Base-by-base conservation (phyloP, 148 eudicot species). In the Cornus florida region DNA sequence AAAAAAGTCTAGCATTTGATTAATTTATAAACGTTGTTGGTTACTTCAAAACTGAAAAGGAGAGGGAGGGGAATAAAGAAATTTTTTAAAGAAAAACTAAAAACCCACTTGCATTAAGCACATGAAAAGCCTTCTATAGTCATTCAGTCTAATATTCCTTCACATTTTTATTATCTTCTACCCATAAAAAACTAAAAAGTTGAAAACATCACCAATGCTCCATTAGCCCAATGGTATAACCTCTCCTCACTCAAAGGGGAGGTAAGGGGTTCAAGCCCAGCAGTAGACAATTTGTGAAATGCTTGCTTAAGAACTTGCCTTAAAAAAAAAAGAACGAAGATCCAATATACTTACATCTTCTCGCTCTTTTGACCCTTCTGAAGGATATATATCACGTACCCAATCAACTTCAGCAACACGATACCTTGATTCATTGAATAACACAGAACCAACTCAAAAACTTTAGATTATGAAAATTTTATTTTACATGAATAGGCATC, bases 401-500 rank as follows among this genome's bases (percentile, higher is more conserved):
- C 97, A 93, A 66, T 93, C 92, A 79, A 88, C 92, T 83, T 93
- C 97, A 70, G 92, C 97, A 68, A 93, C 89, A 14, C 94, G 88
- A 50, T 85, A 85, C 76, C 88, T 85, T 43, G 71, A 82, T 19
- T 69, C 24, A 32, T 43, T 33, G 62, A 46, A 68, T 16, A 68
- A 13, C 20, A 65, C 28, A 50, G 19, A 81, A 24, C 59, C 39
- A 62, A 48, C 33, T 33, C 41, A 50, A 69, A 32, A 80, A 35
- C 65, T 83, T 38, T 53, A 19, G 31, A 11, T 62, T 13, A 4
- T 19, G 23, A 62, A 13, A n/a, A 62, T 20, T 4, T 2, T 0
- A 17, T 0, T 13, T 4, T 2, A 62, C 19, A 62, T n/a, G 23
- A 20, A 62, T 62, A 62, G 66, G 24, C 7, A 62, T 62, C 22